Evolutionary conservation across 2,329 filamentous ascomycete genomes (phyloP), one percentile per base, ranked within the genome.

Genomic region (Mollisia scopiformis): DNA sequence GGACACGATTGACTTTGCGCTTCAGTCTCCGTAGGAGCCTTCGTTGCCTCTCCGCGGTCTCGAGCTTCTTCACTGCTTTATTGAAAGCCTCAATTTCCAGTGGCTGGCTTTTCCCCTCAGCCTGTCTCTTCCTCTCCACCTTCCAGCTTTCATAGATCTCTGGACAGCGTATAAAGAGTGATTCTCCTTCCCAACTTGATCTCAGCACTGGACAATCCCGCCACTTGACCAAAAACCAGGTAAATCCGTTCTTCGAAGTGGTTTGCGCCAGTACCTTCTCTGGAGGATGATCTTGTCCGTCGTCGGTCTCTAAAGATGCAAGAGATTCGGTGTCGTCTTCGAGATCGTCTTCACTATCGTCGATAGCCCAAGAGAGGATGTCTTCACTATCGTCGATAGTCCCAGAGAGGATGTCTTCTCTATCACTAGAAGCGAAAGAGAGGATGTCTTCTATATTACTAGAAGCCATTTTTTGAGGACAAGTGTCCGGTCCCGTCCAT

Each of bases 141-240:
- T 58, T 27, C 73, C 73, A 74, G 35, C 59, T 54, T 6, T 71
- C 67, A n/a, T 70, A 55, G 49, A 74, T 50, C 56, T 57, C 53
- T 25, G 70, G 68, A 54, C 53, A 66, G 10, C 64, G 62, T 41
- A 46, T 43, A 51, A 73, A 70, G 3, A 68, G 43, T 21, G 61
- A 63, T 39, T 58, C 46, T 13, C 64, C 62, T 63, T 74, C 73
- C 73, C 73, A 74, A 21, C 62, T 68, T 8, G 71, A 73, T 63
- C 69, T 62, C 46, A 74, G 58, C 28, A 73, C 39, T 31, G 73
- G 69, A 62, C 71, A 73, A 56, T 73, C 66, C 59, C 67, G 58
- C 73, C 73, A 74, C 70, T 73, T 73, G 5, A 74, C 68, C 5
- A 74, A 62, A 63, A 70, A 73, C 68, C 69, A 74, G 28, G 57